Evolutionary conservation across 208 protist species (phyloP).

Genomic region (Leishmania gerbilli): DNA sequence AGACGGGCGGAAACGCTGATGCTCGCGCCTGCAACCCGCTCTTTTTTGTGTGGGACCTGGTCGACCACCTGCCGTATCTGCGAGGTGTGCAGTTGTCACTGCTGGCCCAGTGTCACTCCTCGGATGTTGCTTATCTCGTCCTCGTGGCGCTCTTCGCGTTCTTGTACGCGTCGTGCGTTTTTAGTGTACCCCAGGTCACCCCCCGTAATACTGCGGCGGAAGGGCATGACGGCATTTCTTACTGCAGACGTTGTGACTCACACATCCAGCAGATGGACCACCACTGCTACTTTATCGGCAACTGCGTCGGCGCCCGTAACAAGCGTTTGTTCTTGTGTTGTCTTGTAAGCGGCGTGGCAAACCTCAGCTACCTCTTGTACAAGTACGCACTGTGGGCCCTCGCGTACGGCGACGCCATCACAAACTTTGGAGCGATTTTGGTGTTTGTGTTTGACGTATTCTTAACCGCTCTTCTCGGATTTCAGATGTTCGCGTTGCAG

Average conservation of each 20-base stretch:
- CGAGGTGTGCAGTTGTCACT: background rate
- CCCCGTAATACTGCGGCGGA: slow-evolving; percentile 38
- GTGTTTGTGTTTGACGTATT: slow-evolving; percentile 34
- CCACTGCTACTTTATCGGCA: slow-evolving; percentile 72
- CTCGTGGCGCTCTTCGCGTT: slow-evolving; percentile 33
- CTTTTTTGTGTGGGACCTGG: slow-evolving; percentile 37
- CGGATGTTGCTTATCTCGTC: slow-evolving; percentile 36
- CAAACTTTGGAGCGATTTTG: slow-evolving; percentile 41
- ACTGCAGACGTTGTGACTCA: slow-evolving; percentile 28
- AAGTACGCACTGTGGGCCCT: slow-evolving; percentile 43
- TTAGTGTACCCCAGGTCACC: slow-evolving; percentile 45
- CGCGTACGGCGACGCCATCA: slow-evolving; percentile 23
- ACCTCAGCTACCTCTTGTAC: slow-evolving; percentile 56
- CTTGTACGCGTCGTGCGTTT: slow-evolving; percentile 43
- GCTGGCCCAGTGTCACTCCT: slow-evolving; percentile 23
- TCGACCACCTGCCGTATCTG: slow-evolving; percentile 30
- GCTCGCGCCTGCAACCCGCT: slow-evolving; percentile 31
- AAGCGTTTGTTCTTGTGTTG: slow-evolving; percentile 39
- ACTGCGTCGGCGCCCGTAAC: slow-evolving; percentile 57
- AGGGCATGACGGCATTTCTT: background rate
- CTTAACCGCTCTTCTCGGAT: slow-evolving; percentile 31
- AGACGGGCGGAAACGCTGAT: slow-evolving; percentile 1
- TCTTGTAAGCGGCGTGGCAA: slow-evolving; percentile 35
- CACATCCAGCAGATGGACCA: slow-evolving; percentile 53
- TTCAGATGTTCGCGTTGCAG: slow-evolving; percentile 34